Conservation (phyloP, 2,329 filamentous ascomycete genomes). For the Penicillium griseofulvum region DNA sequence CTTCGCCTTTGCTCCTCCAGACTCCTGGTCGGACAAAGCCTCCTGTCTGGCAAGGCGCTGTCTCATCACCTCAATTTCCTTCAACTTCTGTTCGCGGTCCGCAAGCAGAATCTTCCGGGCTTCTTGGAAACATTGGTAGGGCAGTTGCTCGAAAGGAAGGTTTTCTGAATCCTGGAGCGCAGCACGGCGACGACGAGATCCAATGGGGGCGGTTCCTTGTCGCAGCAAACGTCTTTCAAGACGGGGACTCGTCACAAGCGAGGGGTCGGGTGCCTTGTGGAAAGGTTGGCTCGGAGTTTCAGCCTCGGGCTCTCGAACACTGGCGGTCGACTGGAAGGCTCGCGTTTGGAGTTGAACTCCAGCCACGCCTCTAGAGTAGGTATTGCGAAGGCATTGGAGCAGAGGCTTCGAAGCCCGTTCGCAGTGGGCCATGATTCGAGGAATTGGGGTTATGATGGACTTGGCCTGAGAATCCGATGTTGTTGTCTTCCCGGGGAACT, state of each 20-base stretch:
- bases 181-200: conserved; percentile 78
- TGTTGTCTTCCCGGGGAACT: conserved; percentile 34
- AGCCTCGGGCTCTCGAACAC: conserved; percentile 46
- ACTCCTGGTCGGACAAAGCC: conserved; percentile 54
- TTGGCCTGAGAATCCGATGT: conserved; percentile 20
- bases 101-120: conserved; percentile 76
- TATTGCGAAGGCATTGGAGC: conserved; percentile 42
- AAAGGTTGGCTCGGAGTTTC: conserved; percentile 40
- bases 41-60: conserved; percentile 67
- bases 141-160: conserved; percentile 87
- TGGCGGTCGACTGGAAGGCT: conserved; percentile 49
- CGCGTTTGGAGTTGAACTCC: conserved; percentile 42
- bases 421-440: conserved; percentile 40
- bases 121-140: conserved; percentile 98
- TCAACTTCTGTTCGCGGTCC: conserved; percentile 78
- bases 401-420: conserved; percentile 44
- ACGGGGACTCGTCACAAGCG: conserved; percentile 62
- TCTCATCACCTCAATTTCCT: conserved; percentile 65
- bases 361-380: conserved; percentile 34
- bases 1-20: conserved; percentile 65
- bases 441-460: conserved; percentile 7
- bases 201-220: conserved; percentile 68
- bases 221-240: conserved; percentile 68
- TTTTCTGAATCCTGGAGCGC: conserved; percentile 64
- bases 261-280: conserved; percentile 56